These are phyloP conservation scores for Glebionis coronaria DNA, from an alignment of 129 eudicot genomes.

Conservation along the genomic window DNA sequence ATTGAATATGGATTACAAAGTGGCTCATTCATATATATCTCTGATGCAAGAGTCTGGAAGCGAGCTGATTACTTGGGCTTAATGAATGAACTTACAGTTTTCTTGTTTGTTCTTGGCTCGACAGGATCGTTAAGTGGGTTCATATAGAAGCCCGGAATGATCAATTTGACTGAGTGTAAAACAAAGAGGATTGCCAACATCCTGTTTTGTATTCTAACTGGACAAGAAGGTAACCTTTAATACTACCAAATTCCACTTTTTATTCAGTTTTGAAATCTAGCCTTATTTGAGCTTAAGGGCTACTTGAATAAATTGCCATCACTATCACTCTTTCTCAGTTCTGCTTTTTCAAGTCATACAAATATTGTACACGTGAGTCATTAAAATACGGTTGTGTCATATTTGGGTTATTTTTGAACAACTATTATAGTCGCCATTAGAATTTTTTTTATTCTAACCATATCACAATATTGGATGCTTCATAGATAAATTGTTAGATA, in stretches of 20 bases:
- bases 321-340: too few relatives aligned
- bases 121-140: constrained; percentile 53
- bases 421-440: too few relatives aligned
- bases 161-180: constrained; percentile 75
- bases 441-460: too few relatives aligned
- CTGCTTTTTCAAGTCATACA: too few relatives aligned
- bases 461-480: too few relatives aligned
- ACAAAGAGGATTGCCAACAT: constrained; percentile 71
- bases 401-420: too few relatives aligned
- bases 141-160: constrained; percentile 63
- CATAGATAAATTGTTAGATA: too few relatives aligned
- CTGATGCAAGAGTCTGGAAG: too few relatives aligned
- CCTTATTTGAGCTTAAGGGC: not conserved
- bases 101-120: constrained; percentile 79
- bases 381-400: too few relatives aligned
- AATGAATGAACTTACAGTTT: constrained; percentile 87
- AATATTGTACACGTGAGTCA: too few relatives aligned
- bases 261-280: not conserved
- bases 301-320: too few relatives aligned
- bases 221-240: constrained; percentile 78
- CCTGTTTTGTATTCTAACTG: constrained; percentile 78
- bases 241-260: too few relatives aligned
- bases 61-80: constrained; percentile 92
- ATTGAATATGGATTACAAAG: constrained; percentile 41
- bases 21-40: constrained; percentile 88